phyloP scores from a whole-genome alignment of 176 grass and related monocot genomes.

The Thinopyrum elongatum region DNA sequence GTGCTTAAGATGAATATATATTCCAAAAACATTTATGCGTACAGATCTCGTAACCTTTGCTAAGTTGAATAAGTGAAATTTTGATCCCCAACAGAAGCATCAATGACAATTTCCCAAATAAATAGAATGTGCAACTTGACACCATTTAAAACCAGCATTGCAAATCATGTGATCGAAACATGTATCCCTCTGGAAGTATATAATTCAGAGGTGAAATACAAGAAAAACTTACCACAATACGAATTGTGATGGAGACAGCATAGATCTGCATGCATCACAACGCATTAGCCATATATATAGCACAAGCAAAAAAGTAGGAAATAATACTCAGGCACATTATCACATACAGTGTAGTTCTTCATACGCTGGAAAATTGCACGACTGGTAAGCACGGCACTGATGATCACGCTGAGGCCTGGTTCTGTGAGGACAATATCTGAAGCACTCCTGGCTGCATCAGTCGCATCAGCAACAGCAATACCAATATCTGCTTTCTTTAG shows the following conservation, averaged over 20 bases:
- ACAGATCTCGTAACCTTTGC: too few species aligned
- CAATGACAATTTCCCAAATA: not conserved
- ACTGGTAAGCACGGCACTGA: constrained; percentile 78
- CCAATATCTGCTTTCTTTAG: constrained; percentile 89
- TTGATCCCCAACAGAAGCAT: not conserved
- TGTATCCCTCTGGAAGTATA: not conserved
- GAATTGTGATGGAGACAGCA: constrained; percentile 79
- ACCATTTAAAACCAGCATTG: not conserved
- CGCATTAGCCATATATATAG: constrained; percentile 8
- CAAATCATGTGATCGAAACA: too few species aligned
- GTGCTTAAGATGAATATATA: not conserved
- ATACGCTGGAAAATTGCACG: constrained; percentile 90
- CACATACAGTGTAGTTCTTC: constrained; percentile 76
- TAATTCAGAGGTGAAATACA: constrained; percentile 1
- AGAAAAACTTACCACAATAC: constrained; percentile 66
- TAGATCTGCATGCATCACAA: constrained; percentile 56
- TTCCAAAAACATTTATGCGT: too few species aligned
- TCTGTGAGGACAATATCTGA: constrained; percentile 88
- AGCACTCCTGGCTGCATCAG: constrained; percentile 80
- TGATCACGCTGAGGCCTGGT: constrained; percentile 76
- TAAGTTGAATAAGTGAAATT: too few species aligned
- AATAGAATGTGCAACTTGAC: not conserved
- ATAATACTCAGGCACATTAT: not conserved
- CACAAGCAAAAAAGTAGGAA: not conserved
- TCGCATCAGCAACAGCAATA: constrained; percentile 78